Evolutionary conservation across 345 rosid genomes (phyloP).

Genomic region (Pugionium cornutum): DNA sequence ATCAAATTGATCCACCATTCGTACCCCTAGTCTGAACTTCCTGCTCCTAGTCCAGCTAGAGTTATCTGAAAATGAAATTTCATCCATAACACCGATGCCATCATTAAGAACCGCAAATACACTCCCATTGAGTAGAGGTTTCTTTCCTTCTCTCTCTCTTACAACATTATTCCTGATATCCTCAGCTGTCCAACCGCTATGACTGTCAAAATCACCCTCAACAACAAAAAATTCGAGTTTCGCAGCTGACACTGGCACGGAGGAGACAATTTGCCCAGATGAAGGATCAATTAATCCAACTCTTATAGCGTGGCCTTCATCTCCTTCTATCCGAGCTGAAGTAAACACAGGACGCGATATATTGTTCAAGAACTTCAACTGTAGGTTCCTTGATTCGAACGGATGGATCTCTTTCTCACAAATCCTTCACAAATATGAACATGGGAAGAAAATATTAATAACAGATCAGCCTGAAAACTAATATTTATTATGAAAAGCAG

Average conservation of each 20-base stretch:
- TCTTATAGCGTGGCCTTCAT: slow-evolving; percentile 61
- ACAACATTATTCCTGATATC: slow-evolving; percentile 87
- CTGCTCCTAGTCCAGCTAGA: slow-evolving; percentile 99
- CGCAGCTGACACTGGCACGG: slow-evolving; percentile 70
- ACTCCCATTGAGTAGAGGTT: slow-evolving; percentile 87
- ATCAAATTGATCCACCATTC: slow-evolving; percentile 65
- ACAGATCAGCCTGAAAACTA: slow-evolving; percentile 1
- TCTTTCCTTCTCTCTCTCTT: slow-evolving; percentile 93
- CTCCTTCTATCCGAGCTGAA: slow-evolving; percentile 91
- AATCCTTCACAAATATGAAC: slow-evolving; percentile 51
- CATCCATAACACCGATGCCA: slow-evolving; percentile 66
- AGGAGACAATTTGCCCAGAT: slow-evolving; percentile 57
- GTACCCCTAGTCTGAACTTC: slow-evolving; percentile 85
- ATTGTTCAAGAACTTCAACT: slow-evolving; percentile 63
- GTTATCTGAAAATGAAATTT: slow-evolving; percentile 91
- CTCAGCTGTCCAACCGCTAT: slow-evolving; percentile 69
- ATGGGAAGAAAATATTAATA: neutral
- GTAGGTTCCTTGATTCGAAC: slow-evolving; percentile 62
- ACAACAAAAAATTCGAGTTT: slow-evolving; percentile 85
- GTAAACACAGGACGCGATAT: slow-evolving; percentile 92
- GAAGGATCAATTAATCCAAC: slow-evolving; percentile 68
- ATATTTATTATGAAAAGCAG: neutral
- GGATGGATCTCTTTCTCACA: slow-evolving; percentile 62
- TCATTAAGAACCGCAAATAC: slow-evolving; percentile 61
- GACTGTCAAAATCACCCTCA: slow-evolving; percentile 91